phyloP scores from a whole-genome alignment of 139 green algal genomes.

The Pleodorina starrii region DNA sequence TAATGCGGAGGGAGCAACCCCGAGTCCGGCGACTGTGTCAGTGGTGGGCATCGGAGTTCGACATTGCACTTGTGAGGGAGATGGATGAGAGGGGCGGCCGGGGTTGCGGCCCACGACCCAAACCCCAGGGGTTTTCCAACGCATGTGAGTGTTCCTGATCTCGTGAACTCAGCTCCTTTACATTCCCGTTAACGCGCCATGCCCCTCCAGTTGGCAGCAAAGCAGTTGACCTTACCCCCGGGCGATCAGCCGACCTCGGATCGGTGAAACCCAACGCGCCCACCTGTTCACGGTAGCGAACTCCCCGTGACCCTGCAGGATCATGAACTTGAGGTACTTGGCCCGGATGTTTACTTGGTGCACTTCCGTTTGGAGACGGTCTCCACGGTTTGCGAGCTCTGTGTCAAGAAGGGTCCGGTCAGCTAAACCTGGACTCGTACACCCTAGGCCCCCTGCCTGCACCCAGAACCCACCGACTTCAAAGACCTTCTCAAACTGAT shows the following conservation, averaged over 20 bases:
- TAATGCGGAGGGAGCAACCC: too few relatives aligned
- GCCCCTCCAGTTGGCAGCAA: too few relatives aligned
- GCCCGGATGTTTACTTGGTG: slow-evolving; percentile 66
- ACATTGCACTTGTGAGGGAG: too few relatives aligned
- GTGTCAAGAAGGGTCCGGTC: neutral
- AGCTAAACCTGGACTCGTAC: neutral
- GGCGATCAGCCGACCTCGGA: neutral
- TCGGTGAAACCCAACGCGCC: neutral
- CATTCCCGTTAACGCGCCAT: neutral
- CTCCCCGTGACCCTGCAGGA: slow-evolving; percentile 59
- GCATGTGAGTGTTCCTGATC: too few relatives aligned
- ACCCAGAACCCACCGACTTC: slow-evolving; percentile 58
- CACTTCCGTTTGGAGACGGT: slow-evolving; percentile 61
- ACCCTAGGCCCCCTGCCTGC: neutral
- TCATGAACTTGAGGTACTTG: slow-evolving; percentile 62
- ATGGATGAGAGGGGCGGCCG: too few relatives aligned
- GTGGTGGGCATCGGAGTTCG: too few relatives aligned
- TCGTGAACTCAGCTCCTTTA: neutral
- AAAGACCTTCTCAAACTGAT: slow-evolving; percentile 64
- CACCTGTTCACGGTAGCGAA: slow-evolving; percentile 65
- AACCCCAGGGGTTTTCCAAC: too few relatives aligned
- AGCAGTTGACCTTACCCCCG: too few relatives aligned
- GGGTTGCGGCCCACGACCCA: too few relatives aligned
- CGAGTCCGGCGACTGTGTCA: too few relatives aligned
- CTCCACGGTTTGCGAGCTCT: slow-evolving; percentile 59